Conservation (phyloP, 1,139 yeast species). For the Arxiozyma slooffiae region DNA sequence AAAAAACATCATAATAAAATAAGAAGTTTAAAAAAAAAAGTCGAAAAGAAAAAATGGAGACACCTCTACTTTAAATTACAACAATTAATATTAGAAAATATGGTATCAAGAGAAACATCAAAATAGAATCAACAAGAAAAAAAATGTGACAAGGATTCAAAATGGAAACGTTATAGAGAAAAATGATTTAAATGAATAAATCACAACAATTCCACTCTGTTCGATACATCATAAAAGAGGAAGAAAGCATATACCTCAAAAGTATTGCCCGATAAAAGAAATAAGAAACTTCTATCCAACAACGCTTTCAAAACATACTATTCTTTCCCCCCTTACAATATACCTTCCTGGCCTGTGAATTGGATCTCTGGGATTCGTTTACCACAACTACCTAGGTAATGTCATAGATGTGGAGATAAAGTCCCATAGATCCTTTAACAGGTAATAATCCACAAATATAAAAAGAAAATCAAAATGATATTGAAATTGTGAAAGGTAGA, state of each 20-base stretch:
- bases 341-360: conserved; percentile 14
- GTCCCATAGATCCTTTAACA: conserved; percentile 16
- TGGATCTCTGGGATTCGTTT: conserved; percentile 31
- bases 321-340: neutral
- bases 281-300: neutral
- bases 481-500: neutral
- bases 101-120: neutral
- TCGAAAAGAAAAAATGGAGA: neutral
- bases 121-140: neutral
- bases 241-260: neutral
- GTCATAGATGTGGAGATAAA: conserved; percentile 30
- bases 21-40: too few species aligned
- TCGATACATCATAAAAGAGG: conserved; percentile 7
- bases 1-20: neutral
- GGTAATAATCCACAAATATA: neutral
- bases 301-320: neutral
- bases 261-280: neutral
- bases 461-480: neutral
- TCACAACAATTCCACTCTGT: conserved; percentile 21
- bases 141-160: conserved; percentile 29
- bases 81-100: neutral
- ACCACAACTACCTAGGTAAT: conserved; percentile 26
- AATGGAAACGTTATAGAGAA: conserved; percentile 14
- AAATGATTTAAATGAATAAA: neutral
- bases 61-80: neutral